phyloP scores from a whole-genome alignment of 208 protist genomes.

The Acanthamoeba triangularis region DNA sequence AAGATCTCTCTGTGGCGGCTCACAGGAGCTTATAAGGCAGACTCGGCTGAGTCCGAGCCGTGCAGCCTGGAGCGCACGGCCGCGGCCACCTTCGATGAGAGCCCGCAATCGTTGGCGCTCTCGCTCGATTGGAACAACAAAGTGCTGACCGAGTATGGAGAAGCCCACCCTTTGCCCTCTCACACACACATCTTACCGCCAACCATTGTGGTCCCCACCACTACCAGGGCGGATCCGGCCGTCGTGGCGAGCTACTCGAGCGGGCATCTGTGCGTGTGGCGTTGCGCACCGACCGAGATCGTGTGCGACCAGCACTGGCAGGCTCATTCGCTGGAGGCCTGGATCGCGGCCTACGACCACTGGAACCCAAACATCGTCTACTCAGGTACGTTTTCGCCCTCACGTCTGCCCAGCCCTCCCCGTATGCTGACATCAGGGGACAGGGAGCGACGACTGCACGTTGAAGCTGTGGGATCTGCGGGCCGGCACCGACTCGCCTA shows the following conservation, averaged over 20 bases:
- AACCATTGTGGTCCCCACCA: too few relatives aligned
- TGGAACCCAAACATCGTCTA: slow-evolving; percentile 67
- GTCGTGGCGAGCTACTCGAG: slow-evolving; percentile 52
- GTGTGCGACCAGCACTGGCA: slow-evolving; percentile 20
- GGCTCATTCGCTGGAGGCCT: slow-evolving; percentile 65
- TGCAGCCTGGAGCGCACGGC: not conserved
- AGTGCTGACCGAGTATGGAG: not conserved
- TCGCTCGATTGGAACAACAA: slow-evolving; percentile 67
- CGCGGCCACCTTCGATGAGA: not conserved
- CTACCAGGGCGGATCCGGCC: not conserved
- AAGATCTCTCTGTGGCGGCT: not conserved
- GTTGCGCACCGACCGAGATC: not conserved
- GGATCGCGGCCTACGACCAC: slow-evolving; percentile 67
- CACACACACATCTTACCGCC: not conserved
- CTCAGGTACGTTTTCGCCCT: not conserved
- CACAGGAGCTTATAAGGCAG: not conserved
- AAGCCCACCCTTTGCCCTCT: not conserved
- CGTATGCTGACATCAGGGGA: not conserved
- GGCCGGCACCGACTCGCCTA: not conserved
- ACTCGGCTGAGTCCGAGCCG: not conserved
- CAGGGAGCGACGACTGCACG: slow-evolving; percentile 65
- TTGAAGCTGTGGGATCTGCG: slow-evolving; percentile 65
- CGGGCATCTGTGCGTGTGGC: slow-evolving; percentile 46
- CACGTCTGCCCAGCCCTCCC: not conserved
- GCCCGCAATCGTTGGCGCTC: not conserved